phyloP scores from a whole-genome alignment of 495 filamentous ascomycete genomes.

The Penicillium fimorum region DNA sequence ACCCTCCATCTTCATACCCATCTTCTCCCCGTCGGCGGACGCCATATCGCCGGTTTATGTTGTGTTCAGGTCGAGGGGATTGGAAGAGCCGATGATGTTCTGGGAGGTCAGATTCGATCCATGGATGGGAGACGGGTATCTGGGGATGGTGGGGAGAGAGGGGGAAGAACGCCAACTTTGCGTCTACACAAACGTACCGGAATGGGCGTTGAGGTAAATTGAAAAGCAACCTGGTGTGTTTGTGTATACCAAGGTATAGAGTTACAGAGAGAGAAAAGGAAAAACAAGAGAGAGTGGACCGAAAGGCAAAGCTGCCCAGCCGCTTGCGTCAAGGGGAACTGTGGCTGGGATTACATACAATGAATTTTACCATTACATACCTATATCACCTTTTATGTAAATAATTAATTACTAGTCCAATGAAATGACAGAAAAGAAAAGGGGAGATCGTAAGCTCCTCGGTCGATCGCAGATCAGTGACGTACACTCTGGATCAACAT shows the following conservation, averaged over 20 bases:
- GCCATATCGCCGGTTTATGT: constrained; percentile 35
- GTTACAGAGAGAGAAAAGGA: neutral
- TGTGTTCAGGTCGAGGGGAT: constrained; percentile 18
- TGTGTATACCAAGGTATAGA: neutral
- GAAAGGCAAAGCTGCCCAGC: constrained; percentile 22
- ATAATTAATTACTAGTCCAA: neutral
- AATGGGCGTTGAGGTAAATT: neutral
- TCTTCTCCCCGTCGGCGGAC: constrained; percentile 35
- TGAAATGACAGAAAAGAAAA: constrained; percentile 3
- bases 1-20: constrained; percentile 76
- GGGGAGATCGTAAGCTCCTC: constrained; percentile 16
- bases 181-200: neutral
- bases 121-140: neutral
- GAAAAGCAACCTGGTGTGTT: neutral
- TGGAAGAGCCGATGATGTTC: constrained; percentile 7
- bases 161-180: neutral
- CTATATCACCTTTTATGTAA: neutral
- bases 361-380: neutral
- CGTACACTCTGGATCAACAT: constrained; percentile 2
- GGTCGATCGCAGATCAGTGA: constrained; percentile 29
- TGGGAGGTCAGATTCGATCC: neutral
- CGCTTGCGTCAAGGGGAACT: constrained; percentile 33
- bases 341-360: constrained; percentile 24
- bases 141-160: constrained; percentile 5
- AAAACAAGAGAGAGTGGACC: constrained; percentile 10